Evolutionary conservation across 257 asterid species (phyloP), one percentile per base, ranked within the genome.

Genomic region (Solanum bulbocastanum): DNA sequence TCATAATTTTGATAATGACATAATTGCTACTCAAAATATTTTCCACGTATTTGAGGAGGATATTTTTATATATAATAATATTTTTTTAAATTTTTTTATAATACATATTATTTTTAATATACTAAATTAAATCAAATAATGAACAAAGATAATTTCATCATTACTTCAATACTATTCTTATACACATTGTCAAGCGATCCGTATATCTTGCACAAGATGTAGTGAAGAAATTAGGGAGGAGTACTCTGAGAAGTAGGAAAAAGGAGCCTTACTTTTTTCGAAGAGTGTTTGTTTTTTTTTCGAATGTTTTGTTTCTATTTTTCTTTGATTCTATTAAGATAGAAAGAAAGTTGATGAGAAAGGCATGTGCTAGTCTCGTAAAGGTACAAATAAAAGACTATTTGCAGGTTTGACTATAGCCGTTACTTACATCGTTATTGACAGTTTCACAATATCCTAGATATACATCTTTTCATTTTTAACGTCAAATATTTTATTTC

Each of bases 221-320:
- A 40, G 44, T 2, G 42, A 39, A 39, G 44, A 40, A 40, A 40
- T 40, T 40, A 40, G 44, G 44, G 44, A 40, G 44, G 44, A 40
- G 44, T 88, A 90, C 27, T 22, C 91, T 86, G 88, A 88, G 40
- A 44, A 76, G 91, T 90, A 89, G 85, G 87, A 88, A 92, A 91
- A 83, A 91, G 73, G 71, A 22, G 60, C 72, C 72, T 60, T 58
- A 37, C 88, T 68, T 84, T 30, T 83, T n/a, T 9, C 0, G 35
- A 23, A 88, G 10, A 74, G 44, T 69, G 46, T 90, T 91, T 88
- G 92, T 49, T 49, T 49, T 49, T 49, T 49, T 49, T 15, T 15
- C n/a, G 22, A 49, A 15, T 49, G 60, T 74, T 88, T 44, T 88
- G 36, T 90, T 89, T 88, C 92, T 87, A 91, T 87, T 86, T 90